Evolutionary conservation across 805 yeast species (phyloP).

Genomic region (Saturnispora hagleri): DNA sequence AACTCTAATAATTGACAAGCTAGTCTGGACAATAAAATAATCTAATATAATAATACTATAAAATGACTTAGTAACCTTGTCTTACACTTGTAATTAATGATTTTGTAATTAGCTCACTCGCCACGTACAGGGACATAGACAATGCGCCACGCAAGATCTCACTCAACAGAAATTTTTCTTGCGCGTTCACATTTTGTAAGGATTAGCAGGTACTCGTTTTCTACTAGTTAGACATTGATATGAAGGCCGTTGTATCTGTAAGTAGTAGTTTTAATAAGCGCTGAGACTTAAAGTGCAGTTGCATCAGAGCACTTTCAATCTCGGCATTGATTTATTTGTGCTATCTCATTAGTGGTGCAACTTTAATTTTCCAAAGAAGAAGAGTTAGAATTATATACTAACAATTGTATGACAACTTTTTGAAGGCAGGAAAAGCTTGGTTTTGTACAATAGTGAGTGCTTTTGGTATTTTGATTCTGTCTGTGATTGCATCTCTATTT

Average conservation of each 20-base stretch:
- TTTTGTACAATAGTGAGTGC: conserved; percentile 90
- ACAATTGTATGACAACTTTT: background rate
- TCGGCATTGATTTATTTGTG: background rate
- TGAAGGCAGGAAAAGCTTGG: conserved; percentile 78
- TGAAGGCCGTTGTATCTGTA: conserved; percentile 29
- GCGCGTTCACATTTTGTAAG: background rate
- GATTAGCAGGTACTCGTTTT: background rate
- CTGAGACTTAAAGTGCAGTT: background rate
- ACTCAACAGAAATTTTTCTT: background rate
- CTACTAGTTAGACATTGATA: conserved; percentile 4
- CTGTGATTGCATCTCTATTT: conserved; percentile 79
- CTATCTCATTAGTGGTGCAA: background rate
- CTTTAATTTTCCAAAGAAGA: background rate
- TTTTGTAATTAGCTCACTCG: background rate
- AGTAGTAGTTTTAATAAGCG: conserved; percentile 6
- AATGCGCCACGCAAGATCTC: background rate
- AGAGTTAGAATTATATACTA: background rate
- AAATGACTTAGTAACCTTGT: background rate
- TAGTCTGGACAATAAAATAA: background rate
- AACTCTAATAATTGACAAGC: background rate
- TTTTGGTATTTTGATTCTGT: conserved; percentile 80
- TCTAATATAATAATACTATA: background rate
- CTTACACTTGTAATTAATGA: background rate
- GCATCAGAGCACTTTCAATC: background rate
- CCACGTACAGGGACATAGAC: background rate